Evolutionary conservation across 1,139 yeast species (phyloP), one percentile per base, ranked within the genome.

Genomic region (Saccharomyces hybrid): DNA sequence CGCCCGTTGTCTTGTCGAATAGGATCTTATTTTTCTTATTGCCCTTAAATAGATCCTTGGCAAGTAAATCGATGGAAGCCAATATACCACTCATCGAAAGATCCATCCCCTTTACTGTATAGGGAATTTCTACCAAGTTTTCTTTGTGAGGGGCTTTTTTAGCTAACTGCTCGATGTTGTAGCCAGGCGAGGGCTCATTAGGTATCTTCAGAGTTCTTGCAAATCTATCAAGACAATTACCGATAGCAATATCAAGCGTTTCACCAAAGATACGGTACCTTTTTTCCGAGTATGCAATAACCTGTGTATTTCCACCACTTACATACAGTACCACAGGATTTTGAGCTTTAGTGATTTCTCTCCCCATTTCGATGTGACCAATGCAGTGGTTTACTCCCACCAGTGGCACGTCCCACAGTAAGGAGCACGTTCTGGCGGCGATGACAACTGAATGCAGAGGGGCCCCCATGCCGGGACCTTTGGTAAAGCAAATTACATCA

Each of bases 391-490:
- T 95, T 0, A 95, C 99, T 0, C 98, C 99, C 4, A 93, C 85
- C 42, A 93, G 70, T 0, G 99, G 99, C 31, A 87, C 74, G 5
- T 80, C 67, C 96, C 96, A 90, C 64, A 93, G 68, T 61, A 85
- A 83, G 20, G 93, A 76, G 49, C 91, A 73, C 0, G 97, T 84
- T 64, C 99, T 76, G 1, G 99, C 99, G 0, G 96, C 96, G 48
- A 93, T 77, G 2, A 87, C 98, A 44, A 90, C 97, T 59, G 95
- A 83, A 64, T 93, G 96, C 55, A 93, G 74, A 0, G 99, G 99
- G 0, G 98, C 98, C 2, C 99, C 99, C 99, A 93, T 95, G 1
- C 99, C 99, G 0, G 99, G 99, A 4, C 99, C 99, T 70, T 88
- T 95, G 1, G 98, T 93, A 69, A 91, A 93, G 69, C 97, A 90